These are phyloP conservation scores for Rhodotorula babjevae DNA, from an alignment of 768 basidiomycete species.

Conservation along the genomic window DNA sequence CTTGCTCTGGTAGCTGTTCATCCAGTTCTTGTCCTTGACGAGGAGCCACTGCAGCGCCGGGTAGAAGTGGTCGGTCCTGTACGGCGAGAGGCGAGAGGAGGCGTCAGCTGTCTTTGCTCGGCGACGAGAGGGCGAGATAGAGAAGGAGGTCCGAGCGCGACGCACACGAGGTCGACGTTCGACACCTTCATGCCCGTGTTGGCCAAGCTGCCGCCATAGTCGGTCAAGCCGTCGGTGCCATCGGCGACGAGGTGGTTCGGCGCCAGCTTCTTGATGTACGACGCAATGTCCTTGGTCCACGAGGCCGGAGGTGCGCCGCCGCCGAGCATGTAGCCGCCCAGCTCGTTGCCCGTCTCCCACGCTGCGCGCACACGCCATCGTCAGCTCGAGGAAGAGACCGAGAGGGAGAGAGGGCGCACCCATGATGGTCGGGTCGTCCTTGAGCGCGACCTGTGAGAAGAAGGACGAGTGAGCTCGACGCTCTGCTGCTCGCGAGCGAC, in stretches of 20 bases:
- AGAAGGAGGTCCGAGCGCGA: not conserved
- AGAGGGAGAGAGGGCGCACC: not conserved
- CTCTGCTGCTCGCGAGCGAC: not conserved
- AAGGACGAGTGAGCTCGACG: not conserved
- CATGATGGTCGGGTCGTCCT: slow-evolving; percentile 45
- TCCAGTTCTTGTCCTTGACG: slow-evolving; percentile 27
- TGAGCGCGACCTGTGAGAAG: slow-evolving; percentile 34
- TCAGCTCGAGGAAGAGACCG: not conserved
- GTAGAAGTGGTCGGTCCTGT: slow-evolving; percentile 40
- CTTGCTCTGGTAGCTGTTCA: slow-evolving; percentile 35
- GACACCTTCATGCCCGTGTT: slow-evolving; percentile 32
- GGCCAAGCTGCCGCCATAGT: slow-evolving; percentile 31
- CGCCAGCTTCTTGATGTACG: slow-evolving; percentile 44
- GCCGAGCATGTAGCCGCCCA: slow-evolving; percentile 41
- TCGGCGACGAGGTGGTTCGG: slow-evolving; percentile 44
- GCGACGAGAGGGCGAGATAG: not conserved
- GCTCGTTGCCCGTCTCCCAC: slow-evolving; percentile 46
- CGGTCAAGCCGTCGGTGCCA: slow-evolving; percentile 42
- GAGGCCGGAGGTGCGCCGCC: slow-evolving; percentile 43
- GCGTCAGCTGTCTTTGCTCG: too few relatives aligned
- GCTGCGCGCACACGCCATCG: not conserved
- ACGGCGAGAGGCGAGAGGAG: not conserved
- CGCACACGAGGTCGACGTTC: slow-evolving; percentile 41
- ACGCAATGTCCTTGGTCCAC: slow-evolving; percentile 43
- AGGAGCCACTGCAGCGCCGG: slow-evolving; percentile 38